Base-by-base conservation (phyloP, 805 yeast genomes). In the Metschnikowia vanudenii region DNA sequence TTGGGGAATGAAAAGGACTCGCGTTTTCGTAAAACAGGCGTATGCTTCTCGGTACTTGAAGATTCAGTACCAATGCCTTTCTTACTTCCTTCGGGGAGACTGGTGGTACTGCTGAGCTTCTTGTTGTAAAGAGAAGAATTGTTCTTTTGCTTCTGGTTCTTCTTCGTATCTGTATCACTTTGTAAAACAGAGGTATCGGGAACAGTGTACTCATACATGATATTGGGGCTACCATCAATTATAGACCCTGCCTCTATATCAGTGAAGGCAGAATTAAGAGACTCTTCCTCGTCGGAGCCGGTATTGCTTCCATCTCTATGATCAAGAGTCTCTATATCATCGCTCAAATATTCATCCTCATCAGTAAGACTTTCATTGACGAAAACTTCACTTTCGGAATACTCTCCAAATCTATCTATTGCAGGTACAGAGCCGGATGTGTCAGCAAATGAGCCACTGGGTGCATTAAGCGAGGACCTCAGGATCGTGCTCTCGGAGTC, bases 211-310 rank as follows among this genome's bases (percentile, higher is more conserved):
- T 55, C 54, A 22, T 55, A 54, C 53, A 55, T 47, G 42, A 53
- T 40, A 24, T 41, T 36, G 16, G 47, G 40, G 20, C 49, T 9
- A 64, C 64, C 12, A 63, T 58, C 69, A 29, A 64, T 51, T n/a
- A 68, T 57, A 2, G 73, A 69, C 32, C 66, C 73, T 4, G 63
- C 63, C 40, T 72, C 76, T 10, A 71, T 66, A 39, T 72, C 77
- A 0, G 75, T 73, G 47, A 72, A 70, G 12, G 74, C 75, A 2
- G 76, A 70, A 38, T 73, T 76, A 6, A 64, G 60, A 0, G 69
- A 63, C 3, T 51, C 53, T 14, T 60, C 67, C 10, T 14, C 33
- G 6, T 61, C 59, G 13, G 49, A 24, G 12, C 37, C 31, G 6
- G 29, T 16, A n/a, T 38, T 30, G 19, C 43, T 44, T 12, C 24